A percentile compares a stretch with the other conserved stretches of the same genome.
Conservation (phyloP, 1,284 basidiomycete species). For the Ustilago trichophora region DNA sequence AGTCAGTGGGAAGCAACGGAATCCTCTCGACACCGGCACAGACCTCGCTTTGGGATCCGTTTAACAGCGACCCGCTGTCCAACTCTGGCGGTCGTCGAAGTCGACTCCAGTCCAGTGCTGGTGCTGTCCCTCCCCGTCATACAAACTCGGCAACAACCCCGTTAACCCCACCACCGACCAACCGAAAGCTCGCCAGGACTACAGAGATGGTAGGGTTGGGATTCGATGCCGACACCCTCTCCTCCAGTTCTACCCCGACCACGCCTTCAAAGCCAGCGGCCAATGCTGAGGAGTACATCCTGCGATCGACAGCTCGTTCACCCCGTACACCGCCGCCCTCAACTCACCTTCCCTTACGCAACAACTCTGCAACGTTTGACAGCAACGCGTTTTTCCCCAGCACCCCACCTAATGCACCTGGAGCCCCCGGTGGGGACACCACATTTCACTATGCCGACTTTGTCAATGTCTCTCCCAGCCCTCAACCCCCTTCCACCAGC, state of each 20-base stretch:
- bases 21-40: conserved; percentile 37
- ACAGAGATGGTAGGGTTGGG: conserved; percentile 8
- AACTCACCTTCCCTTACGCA: not conserved
- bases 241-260: not conserved
- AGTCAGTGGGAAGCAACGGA: conserved; percentile 1
- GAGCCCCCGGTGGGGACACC: conserved; percentile 38
- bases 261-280: conserved; percentile 2
- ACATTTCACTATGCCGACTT: conserved; percentile 53
- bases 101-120: conserved; percentile 1
- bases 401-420: conserved; percentile 18
- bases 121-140: conserved; percentile 2
- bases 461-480: conserved; percentile 48
- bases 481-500: conserved; percentile 34
- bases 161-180: conserved; percentile 21
- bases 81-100: conserved; percentile 10
- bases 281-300: conserved; percentile 34
- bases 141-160: not conserved
- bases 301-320: not conserved
- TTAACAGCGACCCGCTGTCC: conserved; percentile 8
- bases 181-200: not conserved
- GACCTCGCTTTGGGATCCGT: conserved; percentile 39
- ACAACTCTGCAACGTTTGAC: not conserved
- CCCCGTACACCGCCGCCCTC: conserved; percentile 19
- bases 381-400: not conserved
- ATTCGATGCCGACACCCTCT: conserved; percentile 7